These are phyloP conservation scores for Geotrichum ghanense DNA, from an alignment of 805 yeast species.

Conservation along the genomic window DNA sequence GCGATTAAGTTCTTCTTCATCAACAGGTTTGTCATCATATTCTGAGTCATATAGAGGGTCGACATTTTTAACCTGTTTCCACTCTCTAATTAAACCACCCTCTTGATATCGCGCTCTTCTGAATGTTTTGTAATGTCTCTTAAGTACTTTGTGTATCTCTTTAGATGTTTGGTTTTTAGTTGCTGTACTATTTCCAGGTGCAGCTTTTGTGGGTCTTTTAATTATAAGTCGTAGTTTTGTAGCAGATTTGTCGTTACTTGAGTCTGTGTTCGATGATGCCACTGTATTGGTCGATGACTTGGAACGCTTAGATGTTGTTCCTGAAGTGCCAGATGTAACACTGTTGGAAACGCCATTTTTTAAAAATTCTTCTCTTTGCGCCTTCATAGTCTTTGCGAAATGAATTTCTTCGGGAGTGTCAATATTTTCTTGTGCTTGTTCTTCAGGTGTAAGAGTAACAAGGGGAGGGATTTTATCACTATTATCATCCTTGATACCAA, in stretches of 20 bases:
- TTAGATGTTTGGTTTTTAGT: background rate
- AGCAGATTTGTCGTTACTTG: slow-evolving; percentile 1
- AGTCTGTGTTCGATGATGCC: background rate
- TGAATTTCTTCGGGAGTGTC: slow-evolving; percentile 34
- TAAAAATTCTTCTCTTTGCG: slow-evolving; percentile 28
- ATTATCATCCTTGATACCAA: slow-evolving; percentile 27
- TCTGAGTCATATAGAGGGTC: slow-evolving; percentile 28
- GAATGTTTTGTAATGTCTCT: slow-evolving; percentile 14
- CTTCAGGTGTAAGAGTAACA: slow-evolving; percentile 18
- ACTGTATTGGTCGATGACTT: slow-evolving; percentile 5
- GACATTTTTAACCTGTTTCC: slow-evolving; percentile 20
- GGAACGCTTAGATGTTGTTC: background rate
- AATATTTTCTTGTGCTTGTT: slow-evolving; percentile 28
- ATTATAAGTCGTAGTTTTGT: slow-evolving; percentile 7
- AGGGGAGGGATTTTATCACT: slow-evolving; percentile 33
- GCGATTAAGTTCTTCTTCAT: slow-evolving; percentile 1
- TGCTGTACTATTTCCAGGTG: slow-evolving; percentile 5
- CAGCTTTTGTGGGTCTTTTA: slow-evolving; percentile 1
- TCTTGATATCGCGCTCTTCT: slow-evolving; percentile 12
- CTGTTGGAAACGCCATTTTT: slow-evolving; percentile 10
- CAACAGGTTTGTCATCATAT: slow-evolving; percentile 15
- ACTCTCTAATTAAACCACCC: slow-evolving; percentile 20
- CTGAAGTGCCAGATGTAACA: background rate
- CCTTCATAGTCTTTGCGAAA: slow-evolving; percentile 33
- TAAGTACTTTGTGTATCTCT: slow-evolving; percentile 17